Evolutionary conservation across 495 filamentous ascomycete species (phyloP), one percentile per base, ranked within the genome.

Genomic region (Trichoderma erinaceum): DNA sequence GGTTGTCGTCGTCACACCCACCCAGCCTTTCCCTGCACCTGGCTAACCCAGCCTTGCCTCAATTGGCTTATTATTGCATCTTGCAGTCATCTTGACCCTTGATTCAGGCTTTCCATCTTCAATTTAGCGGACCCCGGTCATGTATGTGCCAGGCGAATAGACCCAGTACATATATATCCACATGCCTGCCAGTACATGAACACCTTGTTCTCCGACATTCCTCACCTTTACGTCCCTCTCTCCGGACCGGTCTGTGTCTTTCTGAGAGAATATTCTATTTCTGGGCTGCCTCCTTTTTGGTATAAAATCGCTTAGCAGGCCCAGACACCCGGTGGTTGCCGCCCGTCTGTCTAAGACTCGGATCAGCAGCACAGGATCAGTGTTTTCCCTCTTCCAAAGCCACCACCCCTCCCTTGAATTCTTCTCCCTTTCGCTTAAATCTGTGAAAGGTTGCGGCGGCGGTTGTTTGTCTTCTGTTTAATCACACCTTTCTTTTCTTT

Each of bases 291-390:
- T 61, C 56, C 56, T 13, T 13, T 29, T 27, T 27, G 15, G 56
- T 29, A 61, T 61, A 61, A 61, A 23, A 61, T 61, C 56, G 56
- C 56, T 32, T 61, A 61, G n/a, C 56, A 27, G 11, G 56, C 16
- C 56, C 56, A 61, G 27, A 61, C 23, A 61, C 56, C 23, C 56
- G 56, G 48, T 52, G 56, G 56, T 61, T 61, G 27, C 56, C 56
- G 56, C 56, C 56, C 56, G 27, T 61, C 27, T 61, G 56, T 61
- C 56, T 61, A 32, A 61, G 56, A 61, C 56, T 32, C 27, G 27
- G 56, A 61, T 61, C 56, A 61, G 56, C 56, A 61, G 56, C 56
- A 61, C 56, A 25, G 48, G 48, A 52, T 12, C 56, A 32, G 23
- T 61, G 56, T 61, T 61, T 32, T 61, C 27, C 56, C 56, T 32